Percentiles rank a stretch among this genome's conserved stretches.
phyloP scores from a whole-genome alignment of 805 yeast genomes.

The Grigorovia transvaalensis region DNA sequence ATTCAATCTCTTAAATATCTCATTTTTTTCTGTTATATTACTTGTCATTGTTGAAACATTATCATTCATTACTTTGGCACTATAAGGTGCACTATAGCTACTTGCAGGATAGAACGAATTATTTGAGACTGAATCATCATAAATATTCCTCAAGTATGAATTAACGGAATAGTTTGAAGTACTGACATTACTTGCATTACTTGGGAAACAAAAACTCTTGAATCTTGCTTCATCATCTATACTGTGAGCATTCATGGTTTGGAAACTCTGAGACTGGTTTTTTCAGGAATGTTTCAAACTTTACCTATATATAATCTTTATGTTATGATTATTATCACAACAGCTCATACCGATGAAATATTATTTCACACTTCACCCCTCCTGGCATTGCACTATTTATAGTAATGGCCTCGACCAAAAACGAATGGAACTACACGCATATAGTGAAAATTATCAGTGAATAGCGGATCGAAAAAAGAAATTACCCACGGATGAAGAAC shows the following conservation, averaged over 20 bases:
- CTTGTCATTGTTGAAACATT: background rate
- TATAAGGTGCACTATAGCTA: background rate
- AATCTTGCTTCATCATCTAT: slow-evolving; percentile 1
- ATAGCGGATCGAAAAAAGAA: background rate
- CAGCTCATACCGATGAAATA: no score
- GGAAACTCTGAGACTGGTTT: background rate
- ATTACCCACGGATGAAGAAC: background rate
- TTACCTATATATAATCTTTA: no score
- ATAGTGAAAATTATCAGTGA: no score
- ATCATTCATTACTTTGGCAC: background rate
- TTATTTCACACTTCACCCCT: no score
- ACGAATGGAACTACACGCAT: no score
- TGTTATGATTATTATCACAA: no score
- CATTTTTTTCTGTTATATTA: background rate
- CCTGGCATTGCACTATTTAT: no score
- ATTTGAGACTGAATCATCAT: slow-evolving; percentile 2
- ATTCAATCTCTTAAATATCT: background rate
- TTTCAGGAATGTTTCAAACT: background rate
- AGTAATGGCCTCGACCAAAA: no score
- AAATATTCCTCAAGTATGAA: slow-evolving; percentile 2
- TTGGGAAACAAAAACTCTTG: slow-evolving; percentile 3
- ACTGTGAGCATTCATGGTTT: background rate
- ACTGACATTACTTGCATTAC: background rate
- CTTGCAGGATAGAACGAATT: background rate
- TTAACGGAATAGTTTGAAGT: slow-evolving; percentile 2